Percentiles rank a stretch among this genome's conserved stretches.
These are phyloP conservation scores for Trichoderma oligosporum DNA, from an alignment of 2,329 filamentous ascomycete species.

Conservation along the genomic window DNA sequence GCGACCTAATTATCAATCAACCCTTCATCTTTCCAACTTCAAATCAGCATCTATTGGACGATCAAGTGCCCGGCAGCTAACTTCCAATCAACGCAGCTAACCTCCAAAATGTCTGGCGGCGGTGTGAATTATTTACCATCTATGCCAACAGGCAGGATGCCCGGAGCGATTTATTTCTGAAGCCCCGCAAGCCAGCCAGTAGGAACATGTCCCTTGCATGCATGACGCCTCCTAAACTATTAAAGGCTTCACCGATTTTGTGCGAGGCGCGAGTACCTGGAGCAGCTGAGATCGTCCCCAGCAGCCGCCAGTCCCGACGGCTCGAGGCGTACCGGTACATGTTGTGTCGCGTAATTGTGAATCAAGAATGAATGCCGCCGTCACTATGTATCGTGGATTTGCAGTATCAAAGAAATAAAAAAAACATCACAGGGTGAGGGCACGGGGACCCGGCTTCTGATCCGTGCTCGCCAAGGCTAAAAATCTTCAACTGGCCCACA, in stretches of 20 bases:
- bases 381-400: neutral
- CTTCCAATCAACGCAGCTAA: neutral
- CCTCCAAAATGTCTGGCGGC: conserved; percentile 2
- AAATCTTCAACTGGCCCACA: conserved; percentile 16
- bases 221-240: neutral
- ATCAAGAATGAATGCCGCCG: neutral
- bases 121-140: neutral
- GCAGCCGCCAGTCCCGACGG: neutral
- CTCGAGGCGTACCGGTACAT: conserved; percentile 9
- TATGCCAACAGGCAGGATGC: neutral
- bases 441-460: conserved; percentile 15
- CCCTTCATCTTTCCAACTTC: neutral
- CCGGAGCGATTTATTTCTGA: neutral
- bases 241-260: conserved; percentile 4
- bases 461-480: conserved; percentile 18
- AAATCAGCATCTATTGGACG: neutral
- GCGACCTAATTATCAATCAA: neutral
- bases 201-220: conserved; percentile 4
- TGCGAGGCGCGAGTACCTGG: conserved; percentile 9
- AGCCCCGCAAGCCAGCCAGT: neutral
- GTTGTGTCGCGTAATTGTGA: conserved; percentile 2
- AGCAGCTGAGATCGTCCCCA: conserved; percentile 13
- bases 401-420: neutral
- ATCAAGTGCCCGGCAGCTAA: conserved; percentile 3
- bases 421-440: neutral